These are phyloP conservation scores for Tuber aestivum DNA, from an alignment of 495 filamentous ascomycete species.

Conservation along the genomic window DNA sequence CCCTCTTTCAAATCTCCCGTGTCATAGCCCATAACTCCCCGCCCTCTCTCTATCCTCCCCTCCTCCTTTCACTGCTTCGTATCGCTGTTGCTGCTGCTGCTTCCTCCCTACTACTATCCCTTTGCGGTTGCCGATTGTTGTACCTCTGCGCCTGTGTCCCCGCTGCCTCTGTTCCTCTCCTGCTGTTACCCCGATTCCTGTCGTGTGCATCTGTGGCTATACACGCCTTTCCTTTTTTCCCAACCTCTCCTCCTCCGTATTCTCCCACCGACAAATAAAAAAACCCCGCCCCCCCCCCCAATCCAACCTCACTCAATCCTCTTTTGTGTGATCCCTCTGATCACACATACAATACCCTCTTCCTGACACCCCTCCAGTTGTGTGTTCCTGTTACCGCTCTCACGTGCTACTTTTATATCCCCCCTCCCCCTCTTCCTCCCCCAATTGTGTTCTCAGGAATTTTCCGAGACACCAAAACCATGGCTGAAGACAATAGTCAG, in stretches of 20 bases:
- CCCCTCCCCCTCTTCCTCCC: not conserved
- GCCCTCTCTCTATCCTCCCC: not conserved
- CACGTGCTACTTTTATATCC: not conserved
- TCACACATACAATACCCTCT: conserved; percentile 18
- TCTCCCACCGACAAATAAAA: not conserved
- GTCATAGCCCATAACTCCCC: not conserved
- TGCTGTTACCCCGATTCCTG: conserved; percentile 19
- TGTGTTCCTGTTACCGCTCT: conserved; percentile 17
- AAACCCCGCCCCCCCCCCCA: conserved; percentile 26
- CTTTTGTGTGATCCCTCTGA: not conserved
- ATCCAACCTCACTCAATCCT: conserved; percentile 7
- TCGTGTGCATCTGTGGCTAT: conserved; percentile 17
- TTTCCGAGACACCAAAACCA: conserved; percentile 18
- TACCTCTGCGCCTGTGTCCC: not conserved
- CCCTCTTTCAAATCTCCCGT: conserved; percentile 26
- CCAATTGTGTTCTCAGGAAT: conserved; percentile 12
- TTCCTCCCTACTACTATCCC: not conserved
- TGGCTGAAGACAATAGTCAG: conserved; percentile 28
- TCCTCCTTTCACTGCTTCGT: conserved; percentile 32
- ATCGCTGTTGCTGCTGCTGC: not conserved
- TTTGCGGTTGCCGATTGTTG: conserved; percentile 5
- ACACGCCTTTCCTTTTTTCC: not conserved
- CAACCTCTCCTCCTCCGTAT: not conserved
- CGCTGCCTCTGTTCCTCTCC: conserved; percentile 5
- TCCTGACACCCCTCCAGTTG: conserved; percentile 17